These are phyloP conservation scores for Mollisiaceae sp. DNA, from an alignment of 2,329 filamentous ascomycete genomes.

Conservation along the genomic window DNA sequence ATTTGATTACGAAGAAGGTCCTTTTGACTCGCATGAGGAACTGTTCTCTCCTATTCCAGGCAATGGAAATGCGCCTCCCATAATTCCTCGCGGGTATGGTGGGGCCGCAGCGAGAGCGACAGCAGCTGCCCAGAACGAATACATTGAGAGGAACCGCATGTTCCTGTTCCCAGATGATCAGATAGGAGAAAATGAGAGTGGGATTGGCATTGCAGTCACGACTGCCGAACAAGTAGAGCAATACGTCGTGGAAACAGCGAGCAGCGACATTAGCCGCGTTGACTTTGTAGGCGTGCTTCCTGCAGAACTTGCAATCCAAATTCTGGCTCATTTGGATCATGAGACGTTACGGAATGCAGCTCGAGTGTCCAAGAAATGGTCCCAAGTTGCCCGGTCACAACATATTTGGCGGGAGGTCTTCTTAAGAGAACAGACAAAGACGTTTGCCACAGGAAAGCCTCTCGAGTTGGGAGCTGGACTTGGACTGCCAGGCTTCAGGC, in stretches of 20 bases:
- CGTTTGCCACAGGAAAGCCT: constrained; percentile 61
- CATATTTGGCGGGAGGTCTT: constrained; percentile 70
- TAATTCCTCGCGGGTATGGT: constrained; percentile 64
- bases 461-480: constrained; percentile 59
- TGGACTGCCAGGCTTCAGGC: constrained; percentile 60
- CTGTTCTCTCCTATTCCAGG: constrained; percentile 37
- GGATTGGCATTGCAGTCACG: constrained; percentile 63
- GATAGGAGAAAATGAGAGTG: constrained; percentile 64
- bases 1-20: constrained; percentile 25
- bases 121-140: constrained; percentile 63
- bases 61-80: constrained; percentile 58
- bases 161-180: constrained; percentile 47
- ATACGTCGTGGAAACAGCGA: constrained; percentile 39
- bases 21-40: constrained; percentile 32
- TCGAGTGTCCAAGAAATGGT: constrained; percentile 58
- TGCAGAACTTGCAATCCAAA: constrained; percentile 62
- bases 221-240: constrained; percentile 34
- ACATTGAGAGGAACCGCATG: constrained; percentile 45
- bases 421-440: constrained; percentile 62
- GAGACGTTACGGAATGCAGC: constrained; percentile 54
- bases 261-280: constrained; percentile 52
- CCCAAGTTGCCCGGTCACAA: constrained; percentile 53
- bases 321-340: constrained; percentile 62
- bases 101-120: constrained; percentile 65
- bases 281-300: constrained; percentile 64